Conservation (phyloP, 2,329 filamentous ascomycete species). For the Xylariaceae sp. region DNA sequence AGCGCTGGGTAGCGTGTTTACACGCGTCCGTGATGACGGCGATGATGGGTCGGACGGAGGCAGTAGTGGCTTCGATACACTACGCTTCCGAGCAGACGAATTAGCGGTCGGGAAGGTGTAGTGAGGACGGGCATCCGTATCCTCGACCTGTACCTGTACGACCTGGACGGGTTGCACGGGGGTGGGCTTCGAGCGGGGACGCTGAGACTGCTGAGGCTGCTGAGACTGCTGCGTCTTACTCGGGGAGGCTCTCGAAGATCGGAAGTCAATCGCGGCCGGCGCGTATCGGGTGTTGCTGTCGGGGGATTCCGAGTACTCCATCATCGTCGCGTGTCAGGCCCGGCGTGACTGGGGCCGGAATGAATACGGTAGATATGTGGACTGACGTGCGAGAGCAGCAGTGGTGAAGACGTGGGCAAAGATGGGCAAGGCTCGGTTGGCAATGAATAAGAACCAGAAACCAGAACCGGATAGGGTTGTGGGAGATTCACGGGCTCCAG, state of each 20-base stretch:
- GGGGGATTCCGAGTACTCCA: not conserved
- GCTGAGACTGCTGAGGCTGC: not conserved
- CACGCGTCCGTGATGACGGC: not conserved
- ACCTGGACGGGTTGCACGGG: not conserved
- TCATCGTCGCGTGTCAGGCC: not conserved
- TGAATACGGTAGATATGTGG: not conserved
- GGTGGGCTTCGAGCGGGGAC: not conserved
- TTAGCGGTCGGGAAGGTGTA: constrained; percentile 2
- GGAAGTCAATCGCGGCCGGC: not conserved
- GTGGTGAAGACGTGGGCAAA: not conserved
- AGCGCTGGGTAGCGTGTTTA: not conserved
- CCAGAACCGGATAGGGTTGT: too few relatives aligned
- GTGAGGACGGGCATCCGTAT: not conserved
- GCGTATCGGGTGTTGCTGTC: not conserved
- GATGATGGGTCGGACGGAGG: not conserved
- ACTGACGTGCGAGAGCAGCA: not conserved
- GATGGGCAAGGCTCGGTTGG: not conserved
- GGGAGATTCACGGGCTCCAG: too few relatives aligned
- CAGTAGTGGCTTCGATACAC: not conserved
- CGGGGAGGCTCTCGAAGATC: not conserved
- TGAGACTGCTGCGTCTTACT: not conserved
- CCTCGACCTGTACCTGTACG: not conserved
- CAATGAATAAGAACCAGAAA: not conserved
- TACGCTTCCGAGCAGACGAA: constrained; percentile 1
- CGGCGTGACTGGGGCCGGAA: not conserved